These are phyloP conservation scores for Aquilaria sinensis DNA, from an alignment of 345 rosid species.

Conservation along the genomic window DNA sequence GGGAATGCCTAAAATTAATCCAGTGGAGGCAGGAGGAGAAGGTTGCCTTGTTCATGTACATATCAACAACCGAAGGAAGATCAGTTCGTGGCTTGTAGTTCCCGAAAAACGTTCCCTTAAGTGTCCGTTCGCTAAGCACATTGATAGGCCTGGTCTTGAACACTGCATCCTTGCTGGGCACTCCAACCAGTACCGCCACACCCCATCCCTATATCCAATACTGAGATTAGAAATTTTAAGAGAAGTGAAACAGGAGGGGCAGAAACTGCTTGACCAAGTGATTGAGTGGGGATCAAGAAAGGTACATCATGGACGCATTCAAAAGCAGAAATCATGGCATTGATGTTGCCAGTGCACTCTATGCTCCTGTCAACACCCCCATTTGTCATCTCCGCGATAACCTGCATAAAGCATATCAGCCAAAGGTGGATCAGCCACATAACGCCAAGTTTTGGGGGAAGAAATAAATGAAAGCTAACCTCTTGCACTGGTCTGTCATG, in stretches of 20 bases:
- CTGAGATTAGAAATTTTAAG: background rate
- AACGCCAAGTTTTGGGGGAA: background rate
- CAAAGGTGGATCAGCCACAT: background rate
- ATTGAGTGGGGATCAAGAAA: background rate
- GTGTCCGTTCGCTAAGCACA: slow-evolving; percentile 24
- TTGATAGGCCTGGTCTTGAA: slow-evolving; percentile 26
- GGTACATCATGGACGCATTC: slow-evolving; percentile 36
- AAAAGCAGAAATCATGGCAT: slow-evolving; percentile 30
- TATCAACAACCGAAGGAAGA: slow-evolving; percentile 26
- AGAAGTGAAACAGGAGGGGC: no score
- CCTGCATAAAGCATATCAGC: slow-evolving; percentile 9
- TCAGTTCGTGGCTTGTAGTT: slow-evolving; percentile 27
- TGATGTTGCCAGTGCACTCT: slow-evolving; percentile 28
- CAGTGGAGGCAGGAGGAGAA: background rate
- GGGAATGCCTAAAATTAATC: background rate
- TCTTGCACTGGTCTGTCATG: slow-evolving; percentile 30
- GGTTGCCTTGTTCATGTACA: slow-evolving; percentile 24
- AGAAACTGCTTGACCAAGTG: no score
- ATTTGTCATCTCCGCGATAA: slow-evolving; percentile 31
- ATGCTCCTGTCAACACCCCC: slow-evolving; percentile 43
- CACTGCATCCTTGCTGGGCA: slow-evolving; percentile 22
- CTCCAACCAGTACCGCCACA: slow-evolving; percentile 28
- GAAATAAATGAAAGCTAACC: slow-evolving; percentile 8
- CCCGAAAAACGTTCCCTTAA: slow-evolving; percentile 28
- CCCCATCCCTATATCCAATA: slow-evolving; percentile 21